Evolutionary conservation across 1,139 yeast genomes (phyloP).

Genomic region (Candida dubliniensis): DNA sequence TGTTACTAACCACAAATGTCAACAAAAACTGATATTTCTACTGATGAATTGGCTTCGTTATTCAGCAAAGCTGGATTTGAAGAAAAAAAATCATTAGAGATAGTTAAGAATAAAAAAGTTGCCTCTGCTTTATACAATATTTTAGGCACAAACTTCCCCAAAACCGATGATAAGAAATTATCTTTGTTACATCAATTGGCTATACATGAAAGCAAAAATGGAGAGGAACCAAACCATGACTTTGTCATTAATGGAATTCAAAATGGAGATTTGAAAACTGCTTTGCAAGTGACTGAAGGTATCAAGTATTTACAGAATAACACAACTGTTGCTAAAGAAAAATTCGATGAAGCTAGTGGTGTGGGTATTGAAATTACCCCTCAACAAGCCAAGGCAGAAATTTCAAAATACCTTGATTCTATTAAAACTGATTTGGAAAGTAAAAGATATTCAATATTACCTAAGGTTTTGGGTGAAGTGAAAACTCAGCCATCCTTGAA

Average conservation of each 20-base stretch:
- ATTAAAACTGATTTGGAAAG: constrained; percentile 59
- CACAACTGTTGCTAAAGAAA: constrained; percentile 39
- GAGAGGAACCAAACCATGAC: constrained; percentile 42
- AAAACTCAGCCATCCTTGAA: constrained; percentile 73
- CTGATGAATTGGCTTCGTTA: constrained; percentile 36
- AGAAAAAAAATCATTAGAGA: constrained; percentile 71
- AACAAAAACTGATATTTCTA: constrained; percentile 5
- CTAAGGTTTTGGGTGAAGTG: constrained; percentile 72
- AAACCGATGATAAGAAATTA: constrained; percentile 50
- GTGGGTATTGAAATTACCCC: constrained; percentile 76
- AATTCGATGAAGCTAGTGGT: constrained; percentile 66
- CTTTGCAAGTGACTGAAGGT: constrained; percentile 81
- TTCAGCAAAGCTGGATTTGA: constrained; percentile 68
- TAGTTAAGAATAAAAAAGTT: constrained; percentile 81
- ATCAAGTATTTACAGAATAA: constrained; percentile 60
- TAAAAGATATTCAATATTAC: constrained; percentile 78
- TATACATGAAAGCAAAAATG: constrained; percentile 51
- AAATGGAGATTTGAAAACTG: constrained; percentile 62
- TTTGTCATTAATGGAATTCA: constrained; percentile 60
- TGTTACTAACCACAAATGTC: background rate
- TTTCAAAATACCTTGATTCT: constrained; percentile 57
- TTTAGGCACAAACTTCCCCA: constrained; percentile 23
- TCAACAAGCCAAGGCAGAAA: constrained; percentile 60
- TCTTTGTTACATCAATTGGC: constrained; percentile 79
- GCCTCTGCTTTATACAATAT: constrained; percentile 65